phyloP scores from a whole-genome alignment of 352 stramenopile genomes.

The Phytopythium kandeliae region DNA sequence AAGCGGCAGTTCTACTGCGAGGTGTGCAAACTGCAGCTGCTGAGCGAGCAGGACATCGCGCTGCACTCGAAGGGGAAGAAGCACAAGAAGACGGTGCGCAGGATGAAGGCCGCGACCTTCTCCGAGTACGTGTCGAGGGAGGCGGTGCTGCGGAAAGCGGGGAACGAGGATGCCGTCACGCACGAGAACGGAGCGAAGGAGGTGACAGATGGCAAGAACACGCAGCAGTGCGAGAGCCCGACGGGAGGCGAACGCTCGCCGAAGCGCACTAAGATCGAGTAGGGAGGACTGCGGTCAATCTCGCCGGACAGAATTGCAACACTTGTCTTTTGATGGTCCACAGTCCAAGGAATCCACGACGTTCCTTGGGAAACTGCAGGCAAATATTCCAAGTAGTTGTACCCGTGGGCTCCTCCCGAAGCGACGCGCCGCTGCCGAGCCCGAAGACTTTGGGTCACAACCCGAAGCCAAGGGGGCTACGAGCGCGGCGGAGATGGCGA shows the following conservation, averaged over 20 bases:
- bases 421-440: constrained; percentile 1
- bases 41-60: constrained; percentile 70
- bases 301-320: not conserved
- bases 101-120: constrained; percentile 37
- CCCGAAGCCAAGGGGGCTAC: not conserved
- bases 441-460: not conserved
- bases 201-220: not conserved
- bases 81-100: constrained; percentile 75
- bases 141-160: constrained; percentile 8
- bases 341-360: too few species aligned
- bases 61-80: constrained; percentile 77
- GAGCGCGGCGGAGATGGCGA: not conserved
- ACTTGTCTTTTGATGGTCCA: not conserved
- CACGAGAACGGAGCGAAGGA: not conserved
- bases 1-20: constrained; percentile 56
- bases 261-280: constrained; percentile 5
- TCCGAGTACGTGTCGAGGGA: constrained; percentile 40
- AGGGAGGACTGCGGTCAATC: not conserved
- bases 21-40: constrained; percentile 57
- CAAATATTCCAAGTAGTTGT: not conserved
- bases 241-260: constrained; percentile 2
- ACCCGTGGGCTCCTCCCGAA: not conserved
- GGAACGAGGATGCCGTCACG: not conserved
- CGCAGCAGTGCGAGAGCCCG: constrained; percentile 1
- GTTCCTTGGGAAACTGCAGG: too few species aligned